Base-by-base conservation (phyloP, 176 grass and related monocot species). In the Ampelocalamus luodianensis region DNA sequence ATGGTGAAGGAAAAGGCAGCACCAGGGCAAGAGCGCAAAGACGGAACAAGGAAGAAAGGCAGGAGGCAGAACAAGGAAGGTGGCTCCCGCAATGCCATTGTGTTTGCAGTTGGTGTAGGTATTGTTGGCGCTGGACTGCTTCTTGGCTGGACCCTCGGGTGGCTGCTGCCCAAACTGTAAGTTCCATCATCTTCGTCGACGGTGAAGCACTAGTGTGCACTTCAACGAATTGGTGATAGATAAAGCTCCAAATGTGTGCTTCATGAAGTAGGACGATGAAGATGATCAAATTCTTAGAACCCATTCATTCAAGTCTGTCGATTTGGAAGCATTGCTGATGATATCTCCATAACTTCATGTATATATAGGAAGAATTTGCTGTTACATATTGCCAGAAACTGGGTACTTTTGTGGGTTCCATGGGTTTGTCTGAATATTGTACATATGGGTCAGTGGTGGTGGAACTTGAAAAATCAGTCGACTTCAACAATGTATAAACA, bases 111-210 rank as follows among this genome's bases (percentile, higher is more conserved):
- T 11, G 96, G 96, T n/a, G 86, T 93, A 80, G 93, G 96, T 10
- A 79, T 99, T 26, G 91, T 81, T 18, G 88, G 97, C 4, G 91
- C 92, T 0, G 97, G 97, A 45, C 64, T 99, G 78, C 96, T 96
- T 71, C 90, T 99, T 15, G 96, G 96, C 46, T 99, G 96, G 93
- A 92, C 93, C 16, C 81, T 95, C 0, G 96, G 96, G 8, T 94
- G 96, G 88, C 84, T 99, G 48, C 82, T 99, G 29, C 89, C 91
- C 10, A 82, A 65, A 23, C 23, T 80, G 62, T 92, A 86, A 87
- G 43, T 9, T 74, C 2, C 69, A 80, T 65, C 38, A 14, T 60
- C 29, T 24, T 69, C 17, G 1, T 13, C 26, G 5, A 66, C 37
- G 6, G 2, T 3, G 34, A 26, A 37, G 12, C n/a, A 22, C 4